Percentiles rank a stretch among this genome's conserved stretches.
These are phyloP conservation scores for Clavariopsis aquatica DNA, from an alignment of 495 filamentous ascomycete species.

Conservation along the genomic window DNA sequence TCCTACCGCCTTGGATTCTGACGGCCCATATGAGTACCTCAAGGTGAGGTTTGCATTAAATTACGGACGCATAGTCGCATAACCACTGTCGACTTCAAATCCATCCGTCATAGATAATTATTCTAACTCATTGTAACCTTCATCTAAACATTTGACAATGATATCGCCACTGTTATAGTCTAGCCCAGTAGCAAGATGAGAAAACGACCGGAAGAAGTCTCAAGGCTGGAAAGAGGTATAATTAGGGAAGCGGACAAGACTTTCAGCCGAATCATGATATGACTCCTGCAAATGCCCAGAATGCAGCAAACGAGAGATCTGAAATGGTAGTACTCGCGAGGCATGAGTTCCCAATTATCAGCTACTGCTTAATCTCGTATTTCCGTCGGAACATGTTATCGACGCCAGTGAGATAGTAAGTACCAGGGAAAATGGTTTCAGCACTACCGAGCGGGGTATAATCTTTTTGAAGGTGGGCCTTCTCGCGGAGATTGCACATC, in stretches of 20 bases:
- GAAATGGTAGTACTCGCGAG: constrained; percentile 5
- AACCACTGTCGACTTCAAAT: neutral
- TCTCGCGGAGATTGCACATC: constrained; percentile 93
- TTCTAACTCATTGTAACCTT: constrained; percentile 5
- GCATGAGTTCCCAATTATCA: neutral
- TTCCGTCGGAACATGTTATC: constrained; percentile 94
- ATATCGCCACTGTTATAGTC: neutral
- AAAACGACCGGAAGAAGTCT: neutral
- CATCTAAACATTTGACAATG: neutral
- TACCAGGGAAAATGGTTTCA: constrained; percentile 74
- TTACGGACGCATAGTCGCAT: neutral
- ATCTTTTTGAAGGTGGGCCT: constrained; percentile 90
- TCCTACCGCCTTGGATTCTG: no score
- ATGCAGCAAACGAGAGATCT: constrained; percentile 20
- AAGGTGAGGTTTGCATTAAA: neutral
- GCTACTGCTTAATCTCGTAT: constrained; percentile 83
- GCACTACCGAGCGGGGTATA: constrained; percentile 75
- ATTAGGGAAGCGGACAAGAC: constrained; percentile 17
- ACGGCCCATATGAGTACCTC: neutral
- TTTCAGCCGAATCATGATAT: constrained; percentile 28
- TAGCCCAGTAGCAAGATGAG: neutral
- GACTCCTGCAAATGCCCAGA: constrained; percentile 38
- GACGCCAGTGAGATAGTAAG: constrained; percentile 86
- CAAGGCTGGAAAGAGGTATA: constrained; percentile 17
- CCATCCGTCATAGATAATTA: neutral